Evolutionary conservation across 495 filamentous ascomycete species (phyloP), one percentile per base, ranked within the genome.

Genomic region (Penicillium egyptiacum): DNA sequence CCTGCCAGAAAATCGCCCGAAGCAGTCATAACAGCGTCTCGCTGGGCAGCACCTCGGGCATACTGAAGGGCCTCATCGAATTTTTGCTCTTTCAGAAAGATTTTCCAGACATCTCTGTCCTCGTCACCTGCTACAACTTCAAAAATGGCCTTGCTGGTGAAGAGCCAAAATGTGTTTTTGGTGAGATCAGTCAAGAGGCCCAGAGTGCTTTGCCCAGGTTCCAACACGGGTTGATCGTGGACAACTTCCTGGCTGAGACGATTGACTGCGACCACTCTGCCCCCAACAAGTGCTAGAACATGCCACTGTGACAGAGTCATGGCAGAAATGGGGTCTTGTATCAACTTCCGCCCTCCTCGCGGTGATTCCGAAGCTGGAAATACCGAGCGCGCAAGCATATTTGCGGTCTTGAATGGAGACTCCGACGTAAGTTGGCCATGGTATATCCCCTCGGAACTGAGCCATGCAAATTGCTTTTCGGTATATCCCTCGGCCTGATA

Each of bases 111-210:
- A 74, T 98, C 92, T 61, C 93, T 75, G 62, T 93, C 90, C 66
- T 98, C 95, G 46, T 97, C 90, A 22, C 83, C 86, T 17, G 90
- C 87, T 10, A 91, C 89, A 44, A 98, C 88, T 75, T 98, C 95
- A 63, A 88, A 96, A 49, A 98, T 96, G 57, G 94, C 90, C 55
- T 88, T 78, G 5, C 81, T 78, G 1, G 95, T 98, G 66, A 97
- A 96, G 17, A 97, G 82, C 94, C 94, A 98, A 66, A 89, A 97
- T 1, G 94, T 98, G 57, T 90, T 92, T 75, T 97, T 95, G 62
- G 91, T 91, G 30, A 87, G 79, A 70, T 98, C 94, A 5, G 91
- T 86, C 62, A 89, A 84, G 19, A 98, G 81, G 25, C 90, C 91
- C 35, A 98, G 71, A 9, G 85, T 85, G 57, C 79, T 85, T 53